Conservation (phyloP, 2,329 filamentous ascomycete genomes). For the Neonectria hederae region DNA sequence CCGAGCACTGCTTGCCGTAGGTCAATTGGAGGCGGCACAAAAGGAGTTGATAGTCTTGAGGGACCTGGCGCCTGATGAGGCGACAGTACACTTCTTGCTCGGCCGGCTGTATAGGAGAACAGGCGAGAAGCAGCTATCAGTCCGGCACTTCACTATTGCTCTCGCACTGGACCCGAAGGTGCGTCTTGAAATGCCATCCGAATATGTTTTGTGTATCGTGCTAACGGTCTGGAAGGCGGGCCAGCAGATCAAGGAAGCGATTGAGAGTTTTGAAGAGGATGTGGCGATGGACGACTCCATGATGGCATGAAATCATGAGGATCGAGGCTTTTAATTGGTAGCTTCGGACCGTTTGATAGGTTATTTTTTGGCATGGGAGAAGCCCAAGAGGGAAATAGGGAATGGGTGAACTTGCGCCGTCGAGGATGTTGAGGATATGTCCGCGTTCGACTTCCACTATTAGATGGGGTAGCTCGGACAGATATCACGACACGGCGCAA, state of each 20-base stretch:
- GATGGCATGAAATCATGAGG: conserved; percentile 60
- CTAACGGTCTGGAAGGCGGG: conserved; percentile 71
- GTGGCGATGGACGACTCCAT: conserved; percentile 75
- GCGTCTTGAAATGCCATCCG: conserved; percentile 42
- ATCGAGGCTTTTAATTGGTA: conserved; percentile 36
- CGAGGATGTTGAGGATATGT: neutral
- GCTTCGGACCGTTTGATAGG: conserved; percentile 27
- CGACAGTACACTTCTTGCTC: conserved; percentile 94
- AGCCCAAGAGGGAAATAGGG: neutral
- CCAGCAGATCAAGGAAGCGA: conserved; percentile 94
- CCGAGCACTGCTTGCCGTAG: conserved; percentile 81
- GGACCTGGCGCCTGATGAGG: conserved; percentile 91
- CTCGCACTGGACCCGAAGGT: conserved; percentile 97
- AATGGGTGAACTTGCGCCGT: conserved; percentile 4
- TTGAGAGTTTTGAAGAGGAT: conserved; percentile 88
- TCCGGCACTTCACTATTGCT: conserved; percentile 93
- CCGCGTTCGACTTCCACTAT: conserved; percentile 6
- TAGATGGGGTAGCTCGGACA: conserved; percentile 6
- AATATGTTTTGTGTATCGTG: neutral
- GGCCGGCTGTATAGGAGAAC: conserved; percentile 82
- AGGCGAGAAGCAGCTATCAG: conserved; percentile 79
- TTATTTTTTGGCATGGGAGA: conserved; percentile 33
- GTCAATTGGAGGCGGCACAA: conserved; percentile 75
- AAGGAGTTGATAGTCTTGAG: conserved; percentile 88
- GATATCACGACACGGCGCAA: conserved; percentile 26